Evolutionary conservation across 1,284 basidiomycete genomes (phyloP), one percentile per base, ranked within the genome.

Genomic region (Apiotrichum laibachii): DNA sequence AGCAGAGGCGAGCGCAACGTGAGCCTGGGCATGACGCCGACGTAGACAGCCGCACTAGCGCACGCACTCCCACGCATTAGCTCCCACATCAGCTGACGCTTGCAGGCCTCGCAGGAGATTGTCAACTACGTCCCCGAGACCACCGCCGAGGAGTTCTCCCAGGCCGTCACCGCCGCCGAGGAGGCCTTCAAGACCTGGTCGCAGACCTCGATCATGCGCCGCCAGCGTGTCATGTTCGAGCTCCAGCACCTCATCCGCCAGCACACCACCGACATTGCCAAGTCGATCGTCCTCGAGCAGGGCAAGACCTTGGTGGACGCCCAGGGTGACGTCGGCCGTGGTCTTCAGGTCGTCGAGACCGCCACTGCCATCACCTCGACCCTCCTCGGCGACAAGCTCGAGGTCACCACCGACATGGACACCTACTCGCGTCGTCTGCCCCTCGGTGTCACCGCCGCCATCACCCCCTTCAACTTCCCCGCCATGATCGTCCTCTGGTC

Each of bases 371-470:
- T 93, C 66, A 92, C 95, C 1, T 87, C 86, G 0, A 88, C 86
- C 15, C 79, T 98, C 22, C 82, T 96, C 52, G 94, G 92, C 3
- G 89, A 96, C 65, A 92, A 93, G 72, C 80, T 97, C 55, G 95
- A 98, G 83, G 92, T 95, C 10, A 90, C 89, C 78, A 92, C 88
- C 78, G 93, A 97, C 73, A 99, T 98, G 95, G 95, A 98, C 75
- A 98, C 95, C 11, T 87, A 70, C 52, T 67, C 70, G 6, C 50
- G 74, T 55, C 67, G 72, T 47, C 66, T 76, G 26, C 76, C 81
- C 18, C 67, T 76, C 53, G 89, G 92, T 65, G 86, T 96, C 47
- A 87, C 89, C 21, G 80, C 80, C 37, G 79, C 80, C 53, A 81
- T 82, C 63, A 80, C 79, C 33, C 93, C 93, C 11, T 95, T 93